These are phyloP conservation scores for Colletotrichum liaoningense DNA, from an alignment of 2,329 filamentous ascomycete genomes.

Conservation along the genomic window DNA sequence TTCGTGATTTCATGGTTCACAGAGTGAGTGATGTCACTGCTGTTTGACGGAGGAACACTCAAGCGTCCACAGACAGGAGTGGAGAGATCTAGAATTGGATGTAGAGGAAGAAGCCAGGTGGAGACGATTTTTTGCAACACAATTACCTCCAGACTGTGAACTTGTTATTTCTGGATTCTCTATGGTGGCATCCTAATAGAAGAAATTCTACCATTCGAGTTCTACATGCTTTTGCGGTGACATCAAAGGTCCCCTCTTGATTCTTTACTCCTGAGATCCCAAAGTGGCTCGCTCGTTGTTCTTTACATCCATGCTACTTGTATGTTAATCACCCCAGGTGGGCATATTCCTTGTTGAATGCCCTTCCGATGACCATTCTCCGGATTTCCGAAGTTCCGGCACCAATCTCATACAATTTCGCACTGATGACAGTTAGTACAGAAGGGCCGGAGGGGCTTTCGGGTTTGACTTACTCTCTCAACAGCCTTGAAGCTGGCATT, in stretches of 20 bases:
- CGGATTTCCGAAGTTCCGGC: conserved; percentile 95
- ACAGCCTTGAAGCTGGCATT: conserved; percentile 86
- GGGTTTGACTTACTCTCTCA: conserved; percentile 69
- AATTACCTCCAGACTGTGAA: background rate
- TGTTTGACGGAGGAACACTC: background rate
- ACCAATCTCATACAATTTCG: conserved; percentile 93
- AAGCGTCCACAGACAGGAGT: no score
- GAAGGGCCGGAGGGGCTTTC: background rate
- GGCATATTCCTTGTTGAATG: conserved; percentile 88
- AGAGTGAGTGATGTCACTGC: background rate
- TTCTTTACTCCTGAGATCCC: background rate
- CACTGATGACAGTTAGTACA: conserved; percentile 55
- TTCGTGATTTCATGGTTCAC: background rate
- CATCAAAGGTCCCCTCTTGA: background rate
- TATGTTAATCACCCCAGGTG: conserved; percentile 34
- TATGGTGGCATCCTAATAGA: background rate
- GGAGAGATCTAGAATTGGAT: no score
- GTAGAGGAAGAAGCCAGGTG: background rate
- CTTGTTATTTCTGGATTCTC: background rate
- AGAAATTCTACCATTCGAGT: background rate
- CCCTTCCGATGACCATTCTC: conserved; percentile 92
- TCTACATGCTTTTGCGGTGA: background rate
- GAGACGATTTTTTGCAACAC: background rate
- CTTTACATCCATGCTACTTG: background rate
- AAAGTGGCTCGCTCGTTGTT: background rate